These are phyloP conservation scores for Serendipita sp. DNA, from an alignment of 768 basidiomycete genomes.

Conservation along the genomic window DNA sequence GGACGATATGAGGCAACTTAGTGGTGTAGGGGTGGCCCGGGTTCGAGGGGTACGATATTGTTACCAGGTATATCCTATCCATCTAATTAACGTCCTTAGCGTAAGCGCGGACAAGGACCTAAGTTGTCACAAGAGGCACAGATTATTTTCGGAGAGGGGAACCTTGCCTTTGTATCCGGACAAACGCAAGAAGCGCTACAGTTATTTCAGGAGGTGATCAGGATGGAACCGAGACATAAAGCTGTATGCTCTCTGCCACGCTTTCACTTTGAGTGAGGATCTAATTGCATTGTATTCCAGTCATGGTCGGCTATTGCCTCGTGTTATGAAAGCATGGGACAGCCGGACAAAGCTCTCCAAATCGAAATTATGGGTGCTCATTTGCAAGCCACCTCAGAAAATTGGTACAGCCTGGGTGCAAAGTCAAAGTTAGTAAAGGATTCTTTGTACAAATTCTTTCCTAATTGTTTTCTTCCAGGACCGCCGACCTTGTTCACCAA, in stretches of 20 bases:
- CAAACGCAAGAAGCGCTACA: slow-evolving; percentile 53
- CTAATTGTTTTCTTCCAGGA: slow-evolving; percentile 24
- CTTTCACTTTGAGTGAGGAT: background rate
- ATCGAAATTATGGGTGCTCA: slow-evolving; percentile 84
- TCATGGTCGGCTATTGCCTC: slow-evolving; percentile 80
- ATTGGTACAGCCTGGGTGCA: slow-evolving; percentile 69
- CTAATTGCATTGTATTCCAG: background rate
- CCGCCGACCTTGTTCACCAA: slow-evolving; percentile 62
- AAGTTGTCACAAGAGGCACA: slow-evolving; percentile 23
- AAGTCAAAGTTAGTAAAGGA: slow-evolving; percentile 44
- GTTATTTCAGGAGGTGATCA: slow-evolving; percentile 81
- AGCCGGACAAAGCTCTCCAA: slow-evolving; percentile 59
- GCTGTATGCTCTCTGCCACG: slow-evolving; percentile 21
- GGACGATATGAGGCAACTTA: slow-evolving; percentile 6
- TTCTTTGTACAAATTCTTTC: background rate
- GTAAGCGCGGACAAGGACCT: slow-evolving; percentile 13
- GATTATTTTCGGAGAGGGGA: slow-evolving; percentile 63
- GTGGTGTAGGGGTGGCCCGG: slow-evolving; percentile 1
- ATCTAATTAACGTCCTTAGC: slow-evolving; percentile 5
- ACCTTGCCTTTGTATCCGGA: slow-evolving; percentile 67
- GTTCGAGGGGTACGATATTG: background rate
- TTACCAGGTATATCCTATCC: background rate
- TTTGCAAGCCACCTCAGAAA: slow-evolving; percentile 65
- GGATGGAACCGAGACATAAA: slow-evolving; percentile 75
- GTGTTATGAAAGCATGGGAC: slow-evolving; percentile 59